Evolutionary conservation across 257 asterid genomes (phyloP).

Genomic region (Solanum pennellii): DNA sequence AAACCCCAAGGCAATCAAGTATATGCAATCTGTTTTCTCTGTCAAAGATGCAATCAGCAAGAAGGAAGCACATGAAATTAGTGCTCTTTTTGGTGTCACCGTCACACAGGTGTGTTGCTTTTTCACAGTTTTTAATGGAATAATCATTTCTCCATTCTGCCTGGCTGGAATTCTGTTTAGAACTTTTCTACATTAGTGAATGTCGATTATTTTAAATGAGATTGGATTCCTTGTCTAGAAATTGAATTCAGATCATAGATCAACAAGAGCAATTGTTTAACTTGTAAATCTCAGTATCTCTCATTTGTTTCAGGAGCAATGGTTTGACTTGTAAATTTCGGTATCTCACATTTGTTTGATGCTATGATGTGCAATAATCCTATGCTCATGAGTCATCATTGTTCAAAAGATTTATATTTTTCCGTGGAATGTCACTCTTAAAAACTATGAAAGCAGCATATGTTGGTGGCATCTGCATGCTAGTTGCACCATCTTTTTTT

Average conservation of each 20-base stretch:
- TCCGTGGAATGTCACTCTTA: not conserved
- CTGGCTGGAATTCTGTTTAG: not conserved
- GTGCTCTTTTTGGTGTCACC: constrained; percentile 95
- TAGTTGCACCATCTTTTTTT: not conserved
- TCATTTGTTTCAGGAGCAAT: not conserved
- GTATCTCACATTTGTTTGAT: not conserved
- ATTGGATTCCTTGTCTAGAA: not conserved
- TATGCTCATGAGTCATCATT: not conserved
- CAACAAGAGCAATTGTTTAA: not conserved
- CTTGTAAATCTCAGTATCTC: not conserved
- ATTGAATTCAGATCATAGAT: not conserved
- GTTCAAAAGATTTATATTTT: not conserved
- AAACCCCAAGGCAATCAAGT: constrained; percentile 89
- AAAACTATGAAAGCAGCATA: not conserved
- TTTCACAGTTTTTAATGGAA: not conserved
- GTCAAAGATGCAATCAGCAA: constrained; percentile 77
- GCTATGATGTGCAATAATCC: not conserved
- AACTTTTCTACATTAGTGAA: not conserved
- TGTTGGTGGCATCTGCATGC: not conserved
- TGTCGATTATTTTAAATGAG: not conserved
- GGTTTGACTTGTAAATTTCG: not conserved
- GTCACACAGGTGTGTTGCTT: constrained; percentile 56
- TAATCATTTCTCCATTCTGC: not conserved
- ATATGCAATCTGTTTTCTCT: constrained; percentile 81
- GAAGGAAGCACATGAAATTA: constrained; percentile 82